phyloP scores from a whole-genome alignment of 1,284 basidiomycete genomes.

The Pyrrhoderma lamaoense region DNA sequence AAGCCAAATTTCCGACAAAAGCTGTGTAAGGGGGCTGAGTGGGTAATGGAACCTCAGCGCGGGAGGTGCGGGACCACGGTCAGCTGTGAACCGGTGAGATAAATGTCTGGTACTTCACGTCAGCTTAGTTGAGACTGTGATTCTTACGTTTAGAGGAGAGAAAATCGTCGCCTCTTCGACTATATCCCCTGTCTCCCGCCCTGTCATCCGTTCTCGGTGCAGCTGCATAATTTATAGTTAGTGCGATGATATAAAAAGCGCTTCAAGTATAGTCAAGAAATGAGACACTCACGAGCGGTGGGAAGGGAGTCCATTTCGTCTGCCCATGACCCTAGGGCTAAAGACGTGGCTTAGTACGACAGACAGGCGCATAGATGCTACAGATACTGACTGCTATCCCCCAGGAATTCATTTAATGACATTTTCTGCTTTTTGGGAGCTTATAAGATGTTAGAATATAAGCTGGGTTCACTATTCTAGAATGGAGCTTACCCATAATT shows the following conservation, averaged over 20 bases:
- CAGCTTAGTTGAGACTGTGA: background rate
- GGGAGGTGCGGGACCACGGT: slow-evolving; percentile 49
- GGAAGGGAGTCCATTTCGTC: slow-evolving; percentile 91
- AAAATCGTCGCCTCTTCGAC: slow-evolving; percentile 56
- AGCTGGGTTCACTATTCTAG: no score
- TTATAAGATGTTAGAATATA: slow-evolving; percentile 34
- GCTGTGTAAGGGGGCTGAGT: slow-evolving; percentile 92
- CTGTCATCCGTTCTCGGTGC: slow-evolving; percentile 57
- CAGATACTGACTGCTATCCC: slow-evolving; percentile 58
- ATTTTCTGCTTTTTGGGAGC: slow-evolving; percentile 87
- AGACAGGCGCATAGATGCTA: background rate
- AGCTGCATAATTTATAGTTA: slow-evolving; percentile 35
- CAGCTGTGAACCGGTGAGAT: slow-evolving; percentile 37
- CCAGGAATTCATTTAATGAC: slow-evolving; percentile 84
- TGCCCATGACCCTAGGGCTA: slow-evolving; percentile 89
- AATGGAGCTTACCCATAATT: no score
- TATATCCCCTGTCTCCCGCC: slow-evolving; percentile 39
- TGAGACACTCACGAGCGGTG: slow-evolving; percentile 67
- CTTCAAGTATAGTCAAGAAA: slow-evolving; percentile 3
- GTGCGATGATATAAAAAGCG: slow-evolving; percentile 1
- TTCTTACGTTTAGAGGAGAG: slow-evolving; percentile 50
- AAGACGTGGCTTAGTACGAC: slow-evolving; percentile 10
- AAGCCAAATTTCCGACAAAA: slow-evolving; percentile 92
- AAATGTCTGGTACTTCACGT: slow-evolving; percentile 8
- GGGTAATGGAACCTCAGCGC: slow-evolving; percentile 93